Percentiles rank a stretch among this genome's conserved stretches.
phyloP scores from a whole-genome alignment of 192 early-diverging fungal species.

The Geosiphon pyriformis region DNA sequence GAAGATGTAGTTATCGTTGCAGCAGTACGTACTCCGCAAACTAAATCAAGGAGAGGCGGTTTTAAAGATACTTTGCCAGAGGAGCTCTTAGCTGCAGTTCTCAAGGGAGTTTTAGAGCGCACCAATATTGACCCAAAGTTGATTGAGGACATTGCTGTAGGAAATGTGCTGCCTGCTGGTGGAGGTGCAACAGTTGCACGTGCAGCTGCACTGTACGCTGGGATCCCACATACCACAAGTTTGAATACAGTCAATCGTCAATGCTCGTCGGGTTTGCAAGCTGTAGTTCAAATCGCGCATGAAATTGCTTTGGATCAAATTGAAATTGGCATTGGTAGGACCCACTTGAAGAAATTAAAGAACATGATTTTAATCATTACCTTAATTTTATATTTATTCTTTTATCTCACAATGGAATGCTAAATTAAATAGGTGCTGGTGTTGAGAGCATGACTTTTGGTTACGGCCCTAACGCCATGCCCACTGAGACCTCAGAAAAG shows the following conservation, averaged over 20 bases:
- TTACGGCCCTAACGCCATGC: constrained; percentile 76
- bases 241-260: constrained; percentile 90
- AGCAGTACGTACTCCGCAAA: constrained; percentile 73
- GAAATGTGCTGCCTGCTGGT: constrained; percentile 85
- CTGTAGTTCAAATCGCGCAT: constrained; percentile 76
- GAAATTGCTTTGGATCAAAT: constrained; percentile 84
- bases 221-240: constrained; percentile 75
- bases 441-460: constrained; percentile 90
- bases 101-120: constrained; percentile 68
- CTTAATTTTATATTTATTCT: not conserved
- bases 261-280: constrained; percentile 88
- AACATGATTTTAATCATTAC: not conserved
- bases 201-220: constrained; percentile 85
- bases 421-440: constrained; percentile 47
- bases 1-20: constrained; percentile 79
- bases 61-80: constrained; percentile 77
- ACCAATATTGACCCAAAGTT: constrained; percentile 77
- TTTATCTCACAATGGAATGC: not conserved
- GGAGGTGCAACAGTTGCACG: constrained; percentile 86
- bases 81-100: constrained; percentile 69
- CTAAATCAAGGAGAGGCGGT: constrained; percentile 69
- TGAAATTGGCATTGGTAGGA: constrained; percentile 76
- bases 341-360: not conserved
- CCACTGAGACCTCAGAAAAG: constrained; percentile 66
- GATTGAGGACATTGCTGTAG: constrained; percentile 90